Percentiles rank a stretch among this genome's conserved stretches.
Evolutionary conservation across 2,329 filamentous ascomycete species (phyloP).

Genomic region (Cryphonectria carpinicola): DNA sequence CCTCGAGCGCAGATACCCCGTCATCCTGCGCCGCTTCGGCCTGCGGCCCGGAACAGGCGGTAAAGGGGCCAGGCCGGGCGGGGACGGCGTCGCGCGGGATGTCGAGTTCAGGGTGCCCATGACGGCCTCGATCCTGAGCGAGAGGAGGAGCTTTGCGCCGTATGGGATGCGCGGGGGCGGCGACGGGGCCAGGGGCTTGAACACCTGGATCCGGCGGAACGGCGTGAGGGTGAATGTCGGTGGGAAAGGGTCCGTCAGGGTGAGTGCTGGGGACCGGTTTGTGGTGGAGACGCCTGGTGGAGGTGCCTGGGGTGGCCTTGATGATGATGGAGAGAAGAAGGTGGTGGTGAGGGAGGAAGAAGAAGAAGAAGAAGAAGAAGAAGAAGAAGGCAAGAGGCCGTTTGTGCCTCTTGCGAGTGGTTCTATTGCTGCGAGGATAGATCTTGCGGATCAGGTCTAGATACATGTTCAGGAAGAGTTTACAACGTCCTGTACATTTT

Average conservation of each 20-base stretch:
- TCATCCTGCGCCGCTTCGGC: constrained; percentile 37
- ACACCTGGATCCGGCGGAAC: constrained; percentile 34
- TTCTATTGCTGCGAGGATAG: not conserved
- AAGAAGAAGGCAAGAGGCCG: not conserved
- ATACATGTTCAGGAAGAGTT: not conserved
- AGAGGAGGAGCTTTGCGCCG: constrained; percentile 38
- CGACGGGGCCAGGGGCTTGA: constrained; percentile 26
- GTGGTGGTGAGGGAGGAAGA: not conserved
- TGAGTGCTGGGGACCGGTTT: constrained; percentile 39
- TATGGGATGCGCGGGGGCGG: constrained; percentile 40
- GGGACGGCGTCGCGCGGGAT: constrained; percentile 39
- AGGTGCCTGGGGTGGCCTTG: constrained; percentile 34
- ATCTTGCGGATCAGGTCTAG: constrained; percentile 19
- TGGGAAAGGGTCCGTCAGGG: constrained; percentile 36
- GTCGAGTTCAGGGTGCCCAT: constrained; percentile 38
- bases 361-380: not conserved
- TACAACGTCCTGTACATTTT: too few species aligned
- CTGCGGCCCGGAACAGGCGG: constrained; percentile 37
- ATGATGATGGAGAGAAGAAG: not conserved
- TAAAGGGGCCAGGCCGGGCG: constrained; percentile 35
- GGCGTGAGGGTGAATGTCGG: constrained; percentile 38
- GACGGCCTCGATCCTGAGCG: constrained; percentile 42
- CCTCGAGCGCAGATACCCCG: constrained; percentile 40
- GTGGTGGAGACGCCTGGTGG: constrained; percentile 43
- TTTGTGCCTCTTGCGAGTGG: constrained; percentile 16